phyloP scores from a whole-genome alignment of 1,139 yeast species.

The Scheffersomyces illinoinensis region DNA sequence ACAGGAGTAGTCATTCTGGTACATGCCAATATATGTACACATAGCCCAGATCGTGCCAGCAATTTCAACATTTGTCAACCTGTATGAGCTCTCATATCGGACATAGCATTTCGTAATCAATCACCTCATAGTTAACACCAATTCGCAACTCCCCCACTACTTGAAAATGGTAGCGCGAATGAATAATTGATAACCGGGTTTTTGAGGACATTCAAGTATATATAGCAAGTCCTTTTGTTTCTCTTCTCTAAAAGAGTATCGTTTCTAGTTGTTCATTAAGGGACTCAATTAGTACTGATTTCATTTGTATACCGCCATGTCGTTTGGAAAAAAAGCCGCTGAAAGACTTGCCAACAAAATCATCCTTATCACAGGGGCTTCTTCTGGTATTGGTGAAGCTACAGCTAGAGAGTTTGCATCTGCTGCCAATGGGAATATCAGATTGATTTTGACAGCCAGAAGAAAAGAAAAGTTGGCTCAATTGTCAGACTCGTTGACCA shows the following conservation, averaged over 20 bases:
- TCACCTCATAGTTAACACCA: background rate
- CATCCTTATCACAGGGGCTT: constrained; percentile 72
- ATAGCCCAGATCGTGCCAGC: background rate
- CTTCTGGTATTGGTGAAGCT: constrained; percentile 61
- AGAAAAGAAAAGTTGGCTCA: constrained; percentile 36
- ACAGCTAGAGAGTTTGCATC: constrained; percentile 41
- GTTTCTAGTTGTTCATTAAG: too few species aligned
- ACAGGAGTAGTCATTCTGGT: background rate
- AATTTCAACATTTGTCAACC: background rate
- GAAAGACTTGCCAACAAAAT: constrained; percentile 62
- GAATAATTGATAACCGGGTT: background rate
- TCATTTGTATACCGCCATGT: constrained; percentile 23
- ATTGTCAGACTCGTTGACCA: constrained; percentile 26
- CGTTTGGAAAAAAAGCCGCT: constrained; percentile 55
- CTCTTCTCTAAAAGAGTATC: background rate
- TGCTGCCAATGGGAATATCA: constrained; percentile 38
- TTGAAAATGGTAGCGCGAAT: background rate
- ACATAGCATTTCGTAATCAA: background rate
- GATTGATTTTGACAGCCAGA: constrained; percentile 44
- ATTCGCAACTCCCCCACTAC: background rate
- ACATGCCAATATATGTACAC: background rate
- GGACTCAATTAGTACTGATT: background rate
- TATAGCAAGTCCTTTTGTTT: background rate
- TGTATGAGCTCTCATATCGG: background rate
- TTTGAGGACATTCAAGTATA: background rate